phyloP scores from a whole-genome alignment of 2,329 filamentous ascomycete species.

The Verticillium alfalfae region DNA sequence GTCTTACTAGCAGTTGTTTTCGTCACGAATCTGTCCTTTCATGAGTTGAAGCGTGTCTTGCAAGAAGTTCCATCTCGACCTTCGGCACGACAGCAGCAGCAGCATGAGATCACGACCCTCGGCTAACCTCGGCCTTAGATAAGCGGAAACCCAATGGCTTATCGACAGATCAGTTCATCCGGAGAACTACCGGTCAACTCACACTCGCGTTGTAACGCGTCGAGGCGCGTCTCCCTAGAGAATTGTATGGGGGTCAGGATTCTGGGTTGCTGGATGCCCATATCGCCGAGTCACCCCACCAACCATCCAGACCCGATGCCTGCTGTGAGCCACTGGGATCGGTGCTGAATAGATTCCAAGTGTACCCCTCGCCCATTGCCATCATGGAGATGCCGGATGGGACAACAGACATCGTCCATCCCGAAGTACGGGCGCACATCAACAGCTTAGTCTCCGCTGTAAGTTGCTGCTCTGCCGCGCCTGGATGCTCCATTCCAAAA shows the following conservation, averaged over 20 bases:
- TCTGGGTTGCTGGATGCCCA: background rate
- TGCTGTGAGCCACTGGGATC: background rate
- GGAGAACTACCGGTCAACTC: background rate
- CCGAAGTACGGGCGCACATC: slow-evolving; percentile 88
- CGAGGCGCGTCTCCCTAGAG: slow-evolving; percentile 5
- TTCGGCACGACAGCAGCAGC: background rate
- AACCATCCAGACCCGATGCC: background rate
- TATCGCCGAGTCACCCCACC: slow-evolving; percentile 4
- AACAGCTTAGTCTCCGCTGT: slow-evolving; percentile 92
- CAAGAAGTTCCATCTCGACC: background rate
- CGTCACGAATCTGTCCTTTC: background rate
- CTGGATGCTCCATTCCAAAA: slow-evolving; percentile 5
- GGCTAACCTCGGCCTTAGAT: slow-evolving; percentile 37
- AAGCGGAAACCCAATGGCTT: background rate
- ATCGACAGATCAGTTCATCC: background rate
- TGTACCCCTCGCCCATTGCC: background rate
- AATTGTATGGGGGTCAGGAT: background rate
- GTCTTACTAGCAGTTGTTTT: background rate
- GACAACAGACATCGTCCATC: slow-evolving; percentile 65
- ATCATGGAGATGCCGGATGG: slow-evolving; percentile 52
- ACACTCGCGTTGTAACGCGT: slow-evolving; percentile 2
- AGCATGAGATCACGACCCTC: slow-evolving; percentile 8
- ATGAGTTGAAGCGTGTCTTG: background rate
- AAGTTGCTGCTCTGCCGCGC: slow-evolving; percentile 28
- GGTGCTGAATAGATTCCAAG: background rate